Conservation (phyloP, 176 grass and related monocot species). For the Chloris gayana region DNA sequence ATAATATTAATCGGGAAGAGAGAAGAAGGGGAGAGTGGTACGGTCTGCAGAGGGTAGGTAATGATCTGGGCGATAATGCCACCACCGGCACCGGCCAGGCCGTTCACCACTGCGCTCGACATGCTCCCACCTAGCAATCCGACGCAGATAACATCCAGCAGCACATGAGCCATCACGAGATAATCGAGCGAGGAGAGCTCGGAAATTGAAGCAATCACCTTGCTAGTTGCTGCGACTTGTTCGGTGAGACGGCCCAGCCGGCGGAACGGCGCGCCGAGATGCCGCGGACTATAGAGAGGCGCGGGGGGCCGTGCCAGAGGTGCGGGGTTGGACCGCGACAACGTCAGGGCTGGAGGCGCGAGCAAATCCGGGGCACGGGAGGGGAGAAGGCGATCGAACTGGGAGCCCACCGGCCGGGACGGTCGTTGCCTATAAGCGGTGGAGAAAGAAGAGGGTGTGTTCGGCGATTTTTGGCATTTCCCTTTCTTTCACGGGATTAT, state of each 20-base stretch:
- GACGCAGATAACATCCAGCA: not conserved
- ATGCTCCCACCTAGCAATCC: conserved; percentile 46
- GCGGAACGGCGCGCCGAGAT: not conserved
- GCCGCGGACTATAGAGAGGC: not conserved
- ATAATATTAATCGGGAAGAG: not conserved
- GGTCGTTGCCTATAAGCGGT: not conserved
- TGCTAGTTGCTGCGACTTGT: conserved; percentile 12
- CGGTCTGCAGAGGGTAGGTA: conserved; percentile 89
- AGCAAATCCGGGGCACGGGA: not conserved
- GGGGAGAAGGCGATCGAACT: not conserved
- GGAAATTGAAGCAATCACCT: not conserved
- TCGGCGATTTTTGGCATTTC: conserved; percentile 39
- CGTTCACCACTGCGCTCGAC: conserved; percentile 88
- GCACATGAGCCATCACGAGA: not conserved
- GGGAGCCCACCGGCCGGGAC: not conserved
- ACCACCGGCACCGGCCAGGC: conserved; percentile 76
- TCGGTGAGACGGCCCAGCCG: conserved; percentile 8
- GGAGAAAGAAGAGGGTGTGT: conserved; percentile 29
- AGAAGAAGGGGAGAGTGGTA: conserved; percentile 12
- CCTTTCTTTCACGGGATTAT: conserved; percentile 39
- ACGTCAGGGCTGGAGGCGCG: not conserved
- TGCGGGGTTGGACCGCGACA: not conserved
- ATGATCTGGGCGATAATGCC: conserved; percentile 96
- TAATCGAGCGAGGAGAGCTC: not conserved
- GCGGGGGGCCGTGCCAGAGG: not conserved